Evolutionary conservation across 257 asterid genomes (phyloP).

Genomic region (Solanum etuberosum): DNA sequence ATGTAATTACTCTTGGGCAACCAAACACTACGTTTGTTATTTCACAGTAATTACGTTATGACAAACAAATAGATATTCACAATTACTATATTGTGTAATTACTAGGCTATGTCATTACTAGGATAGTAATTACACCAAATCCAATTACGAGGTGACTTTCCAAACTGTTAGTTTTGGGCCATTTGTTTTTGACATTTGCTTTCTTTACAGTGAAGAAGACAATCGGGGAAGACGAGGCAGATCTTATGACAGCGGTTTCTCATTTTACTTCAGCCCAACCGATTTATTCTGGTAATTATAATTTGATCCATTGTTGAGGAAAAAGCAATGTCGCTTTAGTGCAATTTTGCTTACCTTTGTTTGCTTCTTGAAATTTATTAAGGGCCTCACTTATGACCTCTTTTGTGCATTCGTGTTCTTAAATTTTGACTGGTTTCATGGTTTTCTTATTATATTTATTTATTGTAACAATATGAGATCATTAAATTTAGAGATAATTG

Average conservation of each 20-base stretch:
- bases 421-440: background rate
- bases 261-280: conserved; percentile 47
- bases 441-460: background rate
- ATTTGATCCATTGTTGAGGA: conserved; percentile 3
- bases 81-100: background rate
- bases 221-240: conserved; percentile 86
- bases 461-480: background rate
- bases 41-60: background rate
- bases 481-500: background rate
- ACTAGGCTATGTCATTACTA: background rate
- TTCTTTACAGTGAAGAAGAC: conserved; percentile 58
- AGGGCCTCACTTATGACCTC: background rate
- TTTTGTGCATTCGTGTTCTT: background rate
- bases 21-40: background rate
- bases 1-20: background rate
- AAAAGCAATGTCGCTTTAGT: background rate
- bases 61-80: background rate
- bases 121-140: background rate
- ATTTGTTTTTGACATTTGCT: background rate
- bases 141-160: background rate
- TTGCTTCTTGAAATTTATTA: background rate
- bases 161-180: background rate
- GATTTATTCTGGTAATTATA: conserved; percentile 75
- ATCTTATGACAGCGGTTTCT: conserved; percentile 51
- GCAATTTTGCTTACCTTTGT: background rate